Evolutionary conservation across 108 stramenopile species (phyloP), one percentile per base, ranked within the genome.

Genomic region (Epipyxis sp.): DNA sequence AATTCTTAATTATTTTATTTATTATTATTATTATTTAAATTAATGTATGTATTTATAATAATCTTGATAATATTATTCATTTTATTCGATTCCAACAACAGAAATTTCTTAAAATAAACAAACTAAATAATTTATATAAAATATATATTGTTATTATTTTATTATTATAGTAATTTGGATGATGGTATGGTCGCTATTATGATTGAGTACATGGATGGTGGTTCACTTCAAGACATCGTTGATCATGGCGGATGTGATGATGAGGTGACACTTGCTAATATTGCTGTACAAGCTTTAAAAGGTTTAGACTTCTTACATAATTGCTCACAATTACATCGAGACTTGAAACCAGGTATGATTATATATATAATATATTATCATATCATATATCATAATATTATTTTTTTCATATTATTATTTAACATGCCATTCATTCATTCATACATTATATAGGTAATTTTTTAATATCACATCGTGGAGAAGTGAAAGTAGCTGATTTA

Each of bases 151-250:
- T 35, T 79, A 0, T 87, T 89, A 44, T 86, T 86, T 71, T 86
- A 89, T 41, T 87, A 86, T 37, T 89, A 85, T 69, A 80, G 69
- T 3, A 77, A 81, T 59, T 44, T 77, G 1, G 29, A 83, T 16
- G 79, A 80, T 29, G 81, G 84, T 0, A 50, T 50, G 3, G 84
- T 89, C 39, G 76, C 67, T 39, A 65, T 89, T 54, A 78, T 88
- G 34, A 69, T 87, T 43, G 86, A 87, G 40, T 87, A 87, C 78
- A 87, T 87, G 86, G 79, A 87, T 78, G 86, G 84, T 1, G 86
- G 86, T 1, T 76, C 69, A n/a, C 69, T 87, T 10, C 82, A 87
- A 59, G 84, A 87, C 29, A 37, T 87, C 10, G 79, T 81, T 2
- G 80, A 79, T n/a, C 42, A 77, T 1, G 86, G 89, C 0, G 86